These are phyloP conservation scores for Moringa oleifera DNA, from an alignment of 345 rosid genomes.

Conservation along the genomic window DNA sequence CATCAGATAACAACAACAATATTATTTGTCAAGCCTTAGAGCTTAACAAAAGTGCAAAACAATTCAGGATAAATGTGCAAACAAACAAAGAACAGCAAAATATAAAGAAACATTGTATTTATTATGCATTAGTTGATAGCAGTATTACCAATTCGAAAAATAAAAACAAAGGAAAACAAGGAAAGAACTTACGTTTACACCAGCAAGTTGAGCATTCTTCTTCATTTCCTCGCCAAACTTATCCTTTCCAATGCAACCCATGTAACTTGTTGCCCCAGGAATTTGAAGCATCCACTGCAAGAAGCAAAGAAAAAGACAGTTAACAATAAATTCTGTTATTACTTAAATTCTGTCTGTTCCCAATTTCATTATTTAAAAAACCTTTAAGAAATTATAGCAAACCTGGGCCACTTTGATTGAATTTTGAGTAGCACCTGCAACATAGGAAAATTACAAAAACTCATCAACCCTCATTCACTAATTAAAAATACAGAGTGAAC, in stretches of 20 bases:
- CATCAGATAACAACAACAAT: constrained; percentile 7
- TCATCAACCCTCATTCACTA: constrained; percentile 2
- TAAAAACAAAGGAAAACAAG: not conserved
- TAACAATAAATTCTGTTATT: not conserved
- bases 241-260: constrained; percentile 94
- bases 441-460: not conserved
- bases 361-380: not conserved
- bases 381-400: not conserved
- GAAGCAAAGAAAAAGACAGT: not conserved
- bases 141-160: not conserved
- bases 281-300: constrained; percentile 95
- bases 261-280: constrained; percentile 85
- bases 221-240: constrained; percentile 96
- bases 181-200: constrained; percentile 58
- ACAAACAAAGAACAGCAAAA: not conserved
- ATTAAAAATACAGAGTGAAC: constrained; percentile 2
- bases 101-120: not conserved
- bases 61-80: not conserved
- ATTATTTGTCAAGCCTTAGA: not conserved
- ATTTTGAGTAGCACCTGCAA: constrained; percentile 64
- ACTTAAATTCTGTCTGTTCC: not conserved
- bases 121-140: not conserved
- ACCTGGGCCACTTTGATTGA: constrained; percentile 97
- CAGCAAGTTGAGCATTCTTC: constrained; percentile 62
- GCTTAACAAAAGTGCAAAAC: too few species aligned